Evolutionary conservation across 352 stramenopile genomes (phyloP).

Genomic region (Pythium oligandrum): DNA sequence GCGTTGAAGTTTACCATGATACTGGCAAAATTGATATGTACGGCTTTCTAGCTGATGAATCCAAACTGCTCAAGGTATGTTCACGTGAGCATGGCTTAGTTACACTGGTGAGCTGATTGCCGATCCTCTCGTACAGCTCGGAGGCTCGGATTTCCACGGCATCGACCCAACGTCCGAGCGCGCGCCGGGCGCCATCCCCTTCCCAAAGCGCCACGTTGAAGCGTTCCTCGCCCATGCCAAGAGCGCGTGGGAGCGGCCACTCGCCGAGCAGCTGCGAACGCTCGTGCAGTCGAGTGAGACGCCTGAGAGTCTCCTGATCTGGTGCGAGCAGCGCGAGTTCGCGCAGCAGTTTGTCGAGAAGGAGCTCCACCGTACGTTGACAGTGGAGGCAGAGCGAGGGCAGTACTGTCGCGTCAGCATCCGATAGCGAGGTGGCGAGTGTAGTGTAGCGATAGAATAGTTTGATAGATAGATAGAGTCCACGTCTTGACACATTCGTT

Average conservation of each 20-base stretch:
- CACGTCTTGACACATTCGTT: too few relatives aligned
- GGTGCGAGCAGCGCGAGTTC: conserved; percentile 22
- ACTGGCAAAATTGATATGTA: conserved; percentile 81
- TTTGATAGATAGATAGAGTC: too few relatives aligned
- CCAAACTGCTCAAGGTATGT: conserved; percentile 57
- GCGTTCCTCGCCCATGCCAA: conserved; percentile 66
- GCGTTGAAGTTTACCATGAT: conserved; percentile 81
- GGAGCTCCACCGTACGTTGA: conserved; percentile 8
- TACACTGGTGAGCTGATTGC: conserved; percentile 3
- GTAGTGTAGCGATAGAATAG: conserved; percentile 4
- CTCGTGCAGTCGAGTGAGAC: conserved; percentile 4
- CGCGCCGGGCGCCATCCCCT: conserved; percentile 67
- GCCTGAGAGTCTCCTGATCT: conserved; percentile 19
- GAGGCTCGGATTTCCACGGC: conserved; percentile 81
- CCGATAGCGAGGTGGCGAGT: neutral
- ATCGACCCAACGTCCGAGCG: conserved; percentile 69
- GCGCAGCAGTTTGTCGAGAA: conserved; percentile 12
- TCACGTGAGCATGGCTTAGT: neutral
- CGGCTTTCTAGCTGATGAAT: conserved; percentile 66
- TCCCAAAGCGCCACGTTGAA: conserved; percentile 67
- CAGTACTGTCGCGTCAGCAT: conserved; percentile 19
- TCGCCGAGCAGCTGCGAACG: conserved; percentile 34
- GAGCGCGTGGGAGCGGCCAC: conserved; percentile 54
- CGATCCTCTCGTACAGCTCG: conserved; percentile 29
- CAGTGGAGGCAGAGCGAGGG: conserved; percentile 8